Percentiles rank a stretch among this genome's conserved stretches.
Conservation (phyloP, 2,329 filamentous ascomycete genomes). For the Penicillium brasilianum region DNA sequence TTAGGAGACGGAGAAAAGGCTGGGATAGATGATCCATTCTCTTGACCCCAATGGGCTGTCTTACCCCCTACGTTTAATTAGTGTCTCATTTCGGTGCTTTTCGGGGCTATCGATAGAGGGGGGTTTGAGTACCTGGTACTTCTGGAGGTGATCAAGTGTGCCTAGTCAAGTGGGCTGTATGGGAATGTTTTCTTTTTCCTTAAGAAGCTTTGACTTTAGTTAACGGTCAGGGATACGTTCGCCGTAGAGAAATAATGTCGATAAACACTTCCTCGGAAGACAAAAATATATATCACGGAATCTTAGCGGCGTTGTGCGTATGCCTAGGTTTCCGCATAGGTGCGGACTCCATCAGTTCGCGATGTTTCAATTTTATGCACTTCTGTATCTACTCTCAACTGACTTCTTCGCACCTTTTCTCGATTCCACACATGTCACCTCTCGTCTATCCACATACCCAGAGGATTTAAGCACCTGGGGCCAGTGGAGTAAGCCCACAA, state of each 20-base stretch:
- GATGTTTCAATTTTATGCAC: neutral
- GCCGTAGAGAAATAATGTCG: neutral
- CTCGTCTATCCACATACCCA: neutral
- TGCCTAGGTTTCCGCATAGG: too few relatives aligned
- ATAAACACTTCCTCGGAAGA: neutral
- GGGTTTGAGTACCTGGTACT: slow-evolving; percentile 17
- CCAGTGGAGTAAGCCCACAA: slow-evolving; percentile 27
- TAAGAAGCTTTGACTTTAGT: too few relatives aligned
- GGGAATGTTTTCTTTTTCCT: neutral
- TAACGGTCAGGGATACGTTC: too few relatives aligned
- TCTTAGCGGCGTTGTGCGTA: neutral
- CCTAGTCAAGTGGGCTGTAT: neutral
- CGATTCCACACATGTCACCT: neutral
- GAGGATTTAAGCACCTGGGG: slow-evolving; percentile 22
- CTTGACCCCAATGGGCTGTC: neutral
- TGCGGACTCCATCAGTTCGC: too few relatives aligned
- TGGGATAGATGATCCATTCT: neutral
- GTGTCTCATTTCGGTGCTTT: neutral
- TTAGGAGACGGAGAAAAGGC: neutral
- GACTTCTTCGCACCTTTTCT: neutral
- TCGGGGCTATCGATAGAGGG: neutral
- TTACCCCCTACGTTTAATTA: neutral
- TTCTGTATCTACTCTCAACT: too few relatives aligned
- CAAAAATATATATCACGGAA: neutral
- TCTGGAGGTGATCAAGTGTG: slow-evolving; percentile 9